Base-by-base conservation (phyloP, 2,329 filamentous ascomycete species). In the Talaromyces sp. region DNA sequence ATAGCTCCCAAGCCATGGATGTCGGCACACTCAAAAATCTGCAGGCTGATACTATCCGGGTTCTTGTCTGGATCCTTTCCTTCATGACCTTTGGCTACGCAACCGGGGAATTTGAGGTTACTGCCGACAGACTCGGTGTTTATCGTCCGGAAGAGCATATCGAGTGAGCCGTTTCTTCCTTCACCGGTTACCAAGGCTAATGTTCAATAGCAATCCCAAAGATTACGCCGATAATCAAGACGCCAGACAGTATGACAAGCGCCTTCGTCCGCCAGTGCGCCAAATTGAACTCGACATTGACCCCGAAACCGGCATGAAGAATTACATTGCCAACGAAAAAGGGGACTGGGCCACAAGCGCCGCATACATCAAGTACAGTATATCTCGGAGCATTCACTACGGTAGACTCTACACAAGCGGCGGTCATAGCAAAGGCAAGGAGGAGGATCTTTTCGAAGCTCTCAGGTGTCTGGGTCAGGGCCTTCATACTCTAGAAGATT, bases 291-390 rank as follows among this genome's bases (percentile, higher is more conserved):
- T 91, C 22, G 88, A 91, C 67, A 86, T 95, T 65, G 91, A 95
- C 72, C 80, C 81, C 38, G 81, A 85, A 5, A 95, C 91, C 0
- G 93, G 93, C n/a, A 97, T 99, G 94, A 99, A 98, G 79, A 98
- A 98, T 76, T 99, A 99, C 77, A 98, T 99, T 70, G 89, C 94
- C 67, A 98, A 97, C 73, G 94, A 98, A 76, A 82, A 80, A 15
- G 92, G 93, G 4, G 85, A 87, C 47, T 97, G 93, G 91, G 92
- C 93, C 1, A 99, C 95, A 22, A 97, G 93, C 68, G 83, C 91
- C 7, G 93, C 91, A 45, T 97, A 94, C 73, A 84, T 97, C 67
- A 88, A 89, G 70, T 91, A 87, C 78, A 93, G 90, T 71, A 77
- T 95, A 68, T 84, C 84, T 15, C 86, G 91, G 67, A 87, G 89